These are phyloP conservation scores for Talaromyces nanjingensis DNA, from an alignment of 495 filamentous ascomycete species.

Conservation along the genomic window DNA sequence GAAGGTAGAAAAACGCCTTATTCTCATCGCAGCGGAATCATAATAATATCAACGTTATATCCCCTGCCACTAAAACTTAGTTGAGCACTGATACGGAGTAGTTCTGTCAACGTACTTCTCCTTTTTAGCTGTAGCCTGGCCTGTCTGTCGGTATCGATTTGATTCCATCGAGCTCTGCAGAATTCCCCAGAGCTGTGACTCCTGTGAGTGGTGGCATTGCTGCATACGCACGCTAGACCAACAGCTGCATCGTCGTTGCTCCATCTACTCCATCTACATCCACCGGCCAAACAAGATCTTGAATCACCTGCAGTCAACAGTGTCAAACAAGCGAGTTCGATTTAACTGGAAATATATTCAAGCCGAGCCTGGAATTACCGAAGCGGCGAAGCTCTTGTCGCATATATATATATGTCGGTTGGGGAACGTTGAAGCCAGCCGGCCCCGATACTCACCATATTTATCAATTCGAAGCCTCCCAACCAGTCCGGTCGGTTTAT, in stretches of 20 bases:
- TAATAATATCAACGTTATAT: neutral
- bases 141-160: constrained; percentile 1
- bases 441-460: neutral
- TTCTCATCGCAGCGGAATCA: neutral
- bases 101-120: neutral
- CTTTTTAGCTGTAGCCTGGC: constrained; percentile 1
- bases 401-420: neutral
- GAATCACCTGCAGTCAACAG: neutral
- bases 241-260: neutral
- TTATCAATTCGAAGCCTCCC: neutral
- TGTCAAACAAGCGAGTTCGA: neutral
- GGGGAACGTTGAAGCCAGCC: neutral
- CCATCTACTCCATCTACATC: neutral
- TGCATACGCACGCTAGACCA: neutral
- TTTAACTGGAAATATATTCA: neutral
- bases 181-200: neutral
- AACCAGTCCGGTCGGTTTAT: neutral
- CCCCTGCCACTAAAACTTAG: neutral
- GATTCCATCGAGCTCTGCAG: constrained; percentile 6
- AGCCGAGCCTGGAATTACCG: neutral
- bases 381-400: no score
- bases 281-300: neutral
- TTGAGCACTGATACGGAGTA: neutral
- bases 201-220: neutral
- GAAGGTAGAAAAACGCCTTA: neutral